Base-by-base conservation (phyloP, 2,329 filamentous ascomycete species). In the Phoma herbarum region DNA sequence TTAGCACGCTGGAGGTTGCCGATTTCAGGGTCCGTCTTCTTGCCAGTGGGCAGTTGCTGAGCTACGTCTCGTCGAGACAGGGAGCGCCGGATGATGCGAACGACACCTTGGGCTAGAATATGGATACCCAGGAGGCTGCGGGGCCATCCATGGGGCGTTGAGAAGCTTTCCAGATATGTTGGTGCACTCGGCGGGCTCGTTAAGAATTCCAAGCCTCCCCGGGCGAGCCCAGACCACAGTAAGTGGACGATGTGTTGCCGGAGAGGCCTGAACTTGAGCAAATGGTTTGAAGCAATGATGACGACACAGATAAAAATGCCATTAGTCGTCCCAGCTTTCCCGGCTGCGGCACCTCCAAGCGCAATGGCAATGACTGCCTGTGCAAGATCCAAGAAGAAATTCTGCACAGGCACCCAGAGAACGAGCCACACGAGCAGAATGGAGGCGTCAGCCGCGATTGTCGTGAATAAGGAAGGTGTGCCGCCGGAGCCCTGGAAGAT, bases 331-430 rank as follows among this genome's bases (percentile, higher is more conserved):
- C 88, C 88, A 60, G 88, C 86, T 66, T 84, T 85, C 8, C 87
- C 86, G 63, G 85, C 88, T 8, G 88, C 90, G 59, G 92, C 92
- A 60, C 93, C 93, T 62, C 93, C 93, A 11, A 97, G 82, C 0
- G 93, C 96, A 57, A 97, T 88, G 58, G 93, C 93, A 72, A 97
- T 96, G 73, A 97, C 92, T 58, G 94, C 91, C 78, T 97, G 94
- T 60, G 93, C 92, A 51, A 97, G 85, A 75, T 97, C 93, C 67
- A 97, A 84, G 57, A 94, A 90, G 72, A 96, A 89, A 73, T 92
- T 91, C 75, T 97, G 93, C 63, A 94, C 86, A 57, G 92, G 92
- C 29, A 88, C 88, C 91, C 91, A 96, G 61, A 96, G 84, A 67
- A 95, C 91, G 45, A 96, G 83, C 91, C 93, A 97, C 62, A 95